Evolutionary conservation across 148 eudicot species (phyloP).

Genomic region (Oxyria digyna): DNA sequence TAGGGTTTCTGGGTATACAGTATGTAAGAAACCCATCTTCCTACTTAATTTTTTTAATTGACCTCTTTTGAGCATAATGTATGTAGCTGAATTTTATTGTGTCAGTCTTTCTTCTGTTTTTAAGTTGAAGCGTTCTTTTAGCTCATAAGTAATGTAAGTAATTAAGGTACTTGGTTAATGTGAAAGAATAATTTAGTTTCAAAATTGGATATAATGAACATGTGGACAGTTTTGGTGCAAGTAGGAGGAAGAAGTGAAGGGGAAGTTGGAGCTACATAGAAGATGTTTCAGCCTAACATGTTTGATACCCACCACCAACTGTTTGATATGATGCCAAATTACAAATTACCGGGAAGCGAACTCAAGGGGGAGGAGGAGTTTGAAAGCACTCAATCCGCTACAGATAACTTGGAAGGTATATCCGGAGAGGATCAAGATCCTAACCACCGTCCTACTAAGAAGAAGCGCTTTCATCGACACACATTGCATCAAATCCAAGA

Average conservation of each 20-base stretch:
- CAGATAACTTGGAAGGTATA: slow-evolving; percentile 16
- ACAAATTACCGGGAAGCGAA: slow-evolving; percentile 39
- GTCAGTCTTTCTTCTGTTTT: no score
- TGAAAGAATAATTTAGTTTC: no score
- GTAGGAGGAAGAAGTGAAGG: neutral
- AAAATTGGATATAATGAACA: neutral
- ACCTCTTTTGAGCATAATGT: neutral
- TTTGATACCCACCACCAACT: slow-evolving; percentile 56
- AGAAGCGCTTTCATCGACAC: slow-evolving; percentile 65
- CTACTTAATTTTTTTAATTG: neutral
- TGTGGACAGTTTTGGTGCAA: neutral
- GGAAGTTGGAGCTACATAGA: neutral
- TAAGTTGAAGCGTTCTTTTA: no score
- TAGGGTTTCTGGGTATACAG: neutral
- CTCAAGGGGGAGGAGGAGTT: slow-evolving; percentile 19
- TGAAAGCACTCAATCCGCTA: slow-evolving; percentile 14
- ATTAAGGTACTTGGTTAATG: no score
- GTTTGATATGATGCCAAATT: slow-evolving; percentile 32
- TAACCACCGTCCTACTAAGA: slow-evolving; percentile 12
- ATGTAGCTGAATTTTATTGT: no score
- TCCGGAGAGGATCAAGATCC: slow-evolving; percentile 20
- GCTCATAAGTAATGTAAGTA: no score
- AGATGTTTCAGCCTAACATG: slow-evolving; percentile 61
- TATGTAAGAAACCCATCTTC: neutral
- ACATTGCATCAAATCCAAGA: slow-evolving; percentile 91